These are phyloP conservation scores for Arachnomyces sp. DNA, from an alignment of 2,329 filamentous ascomycete species.

Conservation along the genomic window DNA sequence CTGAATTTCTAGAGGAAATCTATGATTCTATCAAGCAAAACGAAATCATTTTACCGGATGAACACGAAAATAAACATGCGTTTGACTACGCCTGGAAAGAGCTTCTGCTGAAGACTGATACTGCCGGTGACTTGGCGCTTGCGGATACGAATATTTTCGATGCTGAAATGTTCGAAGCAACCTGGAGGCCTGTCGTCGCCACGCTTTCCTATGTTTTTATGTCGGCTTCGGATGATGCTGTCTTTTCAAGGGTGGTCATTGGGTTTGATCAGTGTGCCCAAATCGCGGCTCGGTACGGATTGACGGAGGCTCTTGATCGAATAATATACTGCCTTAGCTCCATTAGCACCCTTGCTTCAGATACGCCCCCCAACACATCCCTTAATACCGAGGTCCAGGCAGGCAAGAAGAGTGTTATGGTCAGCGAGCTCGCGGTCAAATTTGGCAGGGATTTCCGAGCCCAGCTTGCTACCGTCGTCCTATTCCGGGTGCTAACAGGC, in stretches of 20 bases:
- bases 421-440: constrained; percentile 93
- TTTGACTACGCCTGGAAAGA: constrained; percentile 99
- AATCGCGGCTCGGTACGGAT: constrained; percentile 75
- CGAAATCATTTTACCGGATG: constrained; percentile 93
- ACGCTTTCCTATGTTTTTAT: constrained; percentile 98
- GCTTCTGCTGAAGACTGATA: constrained; percentile 73
- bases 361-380: constrained; percentile 68
- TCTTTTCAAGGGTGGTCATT: constrained; percentile 86
- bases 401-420: constrained; percentile 90
- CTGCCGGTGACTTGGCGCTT: constrained; percentile 63
- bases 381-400: constrained; percentile 95
- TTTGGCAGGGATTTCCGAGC: constrained; percentile 90
- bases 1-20: constrained; percentile 75
- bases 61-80: constrained; percentile 92
- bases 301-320: constrained; percentile 82
- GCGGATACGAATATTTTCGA: constrained; percentile 94
- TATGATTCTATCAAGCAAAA: constrained; percentile 86
- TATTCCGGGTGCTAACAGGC: constrained; percentile 84
- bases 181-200: constrained; percentile 90
- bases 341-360: constrained; percentile 79
- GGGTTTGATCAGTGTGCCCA: constrained; percentile 95
- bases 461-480: constrained; percentile 86
- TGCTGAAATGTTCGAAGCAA: constrained; percentile 93
- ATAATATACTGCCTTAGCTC: constrained; percentile 84
- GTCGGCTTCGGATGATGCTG: constrained; percentile 93